Evolutionary conservation across 371 early-diverging fungal species (phyloP).

Genomic region (Choanephora cucurbitarum): DNA sequence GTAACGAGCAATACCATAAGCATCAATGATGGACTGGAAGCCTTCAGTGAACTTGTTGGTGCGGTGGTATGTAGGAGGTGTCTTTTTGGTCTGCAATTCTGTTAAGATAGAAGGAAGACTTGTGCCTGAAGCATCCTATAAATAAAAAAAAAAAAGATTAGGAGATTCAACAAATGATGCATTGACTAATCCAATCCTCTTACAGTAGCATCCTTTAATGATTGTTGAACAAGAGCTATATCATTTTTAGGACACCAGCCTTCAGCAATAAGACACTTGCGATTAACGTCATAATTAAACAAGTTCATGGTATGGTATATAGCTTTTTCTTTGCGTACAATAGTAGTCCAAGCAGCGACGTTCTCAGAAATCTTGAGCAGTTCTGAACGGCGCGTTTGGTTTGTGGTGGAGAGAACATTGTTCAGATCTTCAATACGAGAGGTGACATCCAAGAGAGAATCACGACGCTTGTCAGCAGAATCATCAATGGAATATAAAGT

Average conservation of each 20-base stretch:
- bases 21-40: conserved; percentile 98
- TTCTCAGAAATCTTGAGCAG: conserved; percentile 81
- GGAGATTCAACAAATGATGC: no score
- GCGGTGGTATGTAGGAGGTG: conserved; percentile 95
- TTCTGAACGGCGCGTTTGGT: conserved; percentile 81
- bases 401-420: conserved; percentile 81
- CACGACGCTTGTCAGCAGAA: conserved; percentile 80
- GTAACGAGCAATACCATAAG: conserved; percentile 99
- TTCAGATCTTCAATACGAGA: conserved; percentile 54
- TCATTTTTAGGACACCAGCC: conserved; percentile 95
- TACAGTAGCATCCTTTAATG: conserved; percentile 83
- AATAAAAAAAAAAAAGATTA: not conserved
- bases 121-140: conserved; percentile 81
- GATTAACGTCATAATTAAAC: conserved; percentile 90
- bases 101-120: conserved; percentile 85
- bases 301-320: conserved; percentile 95
- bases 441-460: conserved; percentile 73
- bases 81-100: conserved; percentile 79
- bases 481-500: conserved; percentile 91
- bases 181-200: no score
- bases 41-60: conserved; percentile 96
- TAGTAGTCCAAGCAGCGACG: conserved; percentile 84
- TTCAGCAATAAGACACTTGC: conserved; percentile 95
- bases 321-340: conserved; percentile 97
- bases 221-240: conserved; percentile 76